These are phyloP conservation scores for Millerago galiae DNA, from an alignment of 805 yeast species.

Conservation along the genomic window DNA sequence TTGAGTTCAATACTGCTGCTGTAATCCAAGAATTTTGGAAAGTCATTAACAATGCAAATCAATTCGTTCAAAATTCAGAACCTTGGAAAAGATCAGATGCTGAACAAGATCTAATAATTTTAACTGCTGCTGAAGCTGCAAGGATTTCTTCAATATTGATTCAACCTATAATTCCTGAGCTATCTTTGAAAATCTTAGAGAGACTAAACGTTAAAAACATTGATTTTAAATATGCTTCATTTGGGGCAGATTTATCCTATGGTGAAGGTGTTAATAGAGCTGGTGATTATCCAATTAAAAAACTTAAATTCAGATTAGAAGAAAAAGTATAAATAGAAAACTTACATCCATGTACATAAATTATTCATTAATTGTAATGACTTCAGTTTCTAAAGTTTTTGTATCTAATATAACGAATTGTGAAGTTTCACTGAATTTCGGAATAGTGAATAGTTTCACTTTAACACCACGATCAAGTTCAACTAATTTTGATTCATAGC, in stretches of 20 bases:
- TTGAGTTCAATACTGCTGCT: constrained; percentile 43
- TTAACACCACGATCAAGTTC: constrained; percentile 30
- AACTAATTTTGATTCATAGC: constrained; percentile 42
- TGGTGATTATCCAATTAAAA: constrained; percentile 45
- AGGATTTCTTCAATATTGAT: constrained; percentile 62
- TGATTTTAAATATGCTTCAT: constrained; percentile 33
- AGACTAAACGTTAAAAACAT: constrained; percentile 54
- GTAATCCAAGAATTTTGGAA: constrained; percentile 58
- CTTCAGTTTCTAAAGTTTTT: constrained; percentile 47
- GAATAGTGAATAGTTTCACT: constrained; percentile 59
- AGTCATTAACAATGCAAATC: constrained; percentile 53
- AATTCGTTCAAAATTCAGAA: constrained; percentile 56
- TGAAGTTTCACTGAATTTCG: constrained; percentile 62
- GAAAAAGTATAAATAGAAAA: background rate
- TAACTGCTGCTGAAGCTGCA: constrained; percentile 61
- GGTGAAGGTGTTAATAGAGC: constrained; percentile 50
- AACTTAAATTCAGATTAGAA: constrained; percentile 18
- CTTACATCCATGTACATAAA: constrained; percentile 7
- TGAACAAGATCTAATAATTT: constrained; percentile 50
- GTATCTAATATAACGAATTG: constrained; percentile 58
- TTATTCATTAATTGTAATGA: constrained; percentile 28
- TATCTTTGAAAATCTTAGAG: constrained; percentile 52
- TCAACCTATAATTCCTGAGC: constrained; percentile 67
- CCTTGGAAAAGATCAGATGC: constrained; percentile 59
- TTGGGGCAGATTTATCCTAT: constrained; percentile 56